Base-by-base conservation (phyloP, 2,329 filamentous ascomycete species). In the Fusarium sulawesiense region DNA sequence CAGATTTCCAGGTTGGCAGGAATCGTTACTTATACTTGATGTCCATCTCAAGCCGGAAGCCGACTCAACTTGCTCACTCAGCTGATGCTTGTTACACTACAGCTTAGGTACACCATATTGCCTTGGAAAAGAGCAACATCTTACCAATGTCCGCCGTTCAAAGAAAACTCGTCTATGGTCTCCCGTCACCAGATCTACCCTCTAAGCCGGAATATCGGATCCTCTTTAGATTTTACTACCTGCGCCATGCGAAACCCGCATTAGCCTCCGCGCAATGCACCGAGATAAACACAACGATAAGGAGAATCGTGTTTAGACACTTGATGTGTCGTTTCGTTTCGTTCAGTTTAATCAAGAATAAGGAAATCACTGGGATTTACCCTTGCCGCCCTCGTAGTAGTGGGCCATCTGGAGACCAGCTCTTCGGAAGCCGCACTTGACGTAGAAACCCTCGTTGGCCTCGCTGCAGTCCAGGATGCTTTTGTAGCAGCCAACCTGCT, bases 351-450 rank as follows among this genome's bases (percentile, higher is more conserved):
- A 29, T 29, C 48, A n/a, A 42, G 27, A 29, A 29, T 41, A 63
- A 72, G 56, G 55, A 68, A 55, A 68, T 73, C 51, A 78, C 71
- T 76, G 73, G 20, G 75, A 69, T 77, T 86, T 86, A 79, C 80
- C 83, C 78, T 86, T 86, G 73, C 79, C 78, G 49, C 76, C 80
- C 63, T 91, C 93, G 79, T 97, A 96, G 82, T 97, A 97, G 84
- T 97, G 93, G 45, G 95, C 94, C 96, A 99, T 98, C 83, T 99
- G 93, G 60, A 98, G 83, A 18, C 96, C 96, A 29, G 94, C 95
- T 67, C 93, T 86, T 82, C 93, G 92, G 82, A 97, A 98, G 62
- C 95, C 95, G 82, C 96, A 98, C 87, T 98, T 98, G 80, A 97
- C 87, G 80, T 99, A 99, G 85, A 99, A 98, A 23, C 94, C 95